phyloP scores from a whole-genome alignment of 768 basidiomycete species.

The Candolleomyces efflorescens region DNA sequence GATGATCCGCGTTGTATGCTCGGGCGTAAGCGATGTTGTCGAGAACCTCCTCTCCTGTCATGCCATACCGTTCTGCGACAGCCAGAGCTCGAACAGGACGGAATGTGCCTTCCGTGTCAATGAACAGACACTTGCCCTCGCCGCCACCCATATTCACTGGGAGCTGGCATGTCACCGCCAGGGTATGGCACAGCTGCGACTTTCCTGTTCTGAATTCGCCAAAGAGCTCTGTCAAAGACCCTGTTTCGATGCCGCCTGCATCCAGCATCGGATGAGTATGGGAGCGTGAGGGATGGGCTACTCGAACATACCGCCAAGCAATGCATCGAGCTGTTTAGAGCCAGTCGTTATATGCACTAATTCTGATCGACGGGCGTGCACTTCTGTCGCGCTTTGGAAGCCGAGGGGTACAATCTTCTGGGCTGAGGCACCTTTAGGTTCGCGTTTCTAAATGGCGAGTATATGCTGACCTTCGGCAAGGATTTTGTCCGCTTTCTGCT shows the following conservation, averaged over 20 bases:
- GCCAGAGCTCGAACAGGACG: slow-evolving; percentile 93
- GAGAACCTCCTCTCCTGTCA: slow-evolving; percentile 95
- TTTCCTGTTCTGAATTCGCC: slow-evolving; percentile 99
- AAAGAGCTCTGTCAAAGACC: slow-evolving; percentile 96
- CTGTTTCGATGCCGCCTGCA: slow-evolving; percentile 93
- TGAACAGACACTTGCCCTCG: slow-evolving; percentile 98
- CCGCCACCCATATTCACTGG: slow-evolving; percentile 98
- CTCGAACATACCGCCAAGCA: slow-evolving; percentile 71
- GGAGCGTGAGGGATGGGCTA: slow-evolving; percentile 6
- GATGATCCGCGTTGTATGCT: slow-evolving; percentile 98
- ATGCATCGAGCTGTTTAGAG: slow-evolving; percentile 91
- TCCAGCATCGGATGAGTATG: slow-evolving; percentile 7
- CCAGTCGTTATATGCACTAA: slow-evolving; percentile 96
- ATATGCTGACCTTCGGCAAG: slow-evolving; percentile 70
- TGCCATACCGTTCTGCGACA: slow-evolving; percentile 92
- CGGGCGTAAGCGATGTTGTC: slow-evolving; percentile 98
- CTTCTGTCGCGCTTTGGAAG: slow-evolving; percentile 97
- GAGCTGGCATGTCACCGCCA: slow-evolving; percentile 96
- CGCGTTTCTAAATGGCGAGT: background rate
- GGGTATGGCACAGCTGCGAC: slow-evolving; percentile 95
- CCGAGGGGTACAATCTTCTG: slow-evolving; percentile 96
- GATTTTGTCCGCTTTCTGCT: slow-evolving; percentile 97
- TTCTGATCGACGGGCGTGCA: slow-evolving; percentile 92
- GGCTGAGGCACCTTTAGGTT: slow-evolving; percentile 44
- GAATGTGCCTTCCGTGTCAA: slow-evolving; percentile 99